These are phyloP conservation scores for Lentinula edodes DNA, from an alignment of 768 basidiomycete genomes.

Conservation along the genomic window DNA sequence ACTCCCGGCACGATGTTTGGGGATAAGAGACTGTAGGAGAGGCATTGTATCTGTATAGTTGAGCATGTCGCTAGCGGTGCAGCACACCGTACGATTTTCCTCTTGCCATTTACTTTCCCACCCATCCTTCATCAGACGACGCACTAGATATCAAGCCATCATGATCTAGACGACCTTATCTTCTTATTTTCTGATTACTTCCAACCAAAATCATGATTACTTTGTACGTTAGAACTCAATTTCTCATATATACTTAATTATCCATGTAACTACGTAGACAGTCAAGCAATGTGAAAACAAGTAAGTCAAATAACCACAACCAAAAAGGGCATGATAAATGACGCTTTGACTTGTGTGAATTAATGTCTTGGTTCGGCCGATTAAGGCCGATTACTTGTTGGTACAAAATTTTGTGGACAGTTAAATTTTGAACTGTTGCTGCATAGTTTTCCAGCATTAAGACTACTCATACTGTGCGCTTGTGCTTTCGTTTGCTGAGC, in stretches of 20 bases:
- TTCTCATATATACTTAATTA: neutral
- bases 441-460: too few relatives aligned
- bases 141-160: neutral
- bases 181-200: neutral
- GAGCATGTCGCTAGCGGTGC: too few relatives aligned
- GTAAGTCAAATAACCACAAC: neutral
- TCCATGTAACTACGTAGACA: neutral
- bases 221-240: neutral
- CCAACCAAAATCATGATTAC: neutral
- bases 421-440: too few relatives aligned
- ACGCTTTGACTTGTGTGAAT: neutral
- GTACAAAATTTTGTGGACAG: too few relatives aligned
- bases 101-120: neutral
- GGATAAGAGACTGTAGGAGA: neutral
- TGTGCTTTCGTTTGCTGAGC: too few relatives aligned
- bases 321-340: neutral
- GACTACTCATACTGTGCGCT: too few relatives aligned
- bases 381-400: too few relatives aligned
- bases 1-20: neutral
- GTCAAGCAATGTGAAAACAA: neutral
- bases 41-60: neutral
- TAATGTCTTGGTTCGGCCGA: too few relatives aligned
- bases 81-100: neutral
- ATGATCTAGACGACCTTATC: neutral
- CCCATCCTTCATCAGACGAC: neutral